Evolutionary conservation across 1,284 basidiomycete genomes (phyloP), one percentile per base, ranked within the genome.

Genomic region (Austroboletus olivaceoglutinosus): DNA sequence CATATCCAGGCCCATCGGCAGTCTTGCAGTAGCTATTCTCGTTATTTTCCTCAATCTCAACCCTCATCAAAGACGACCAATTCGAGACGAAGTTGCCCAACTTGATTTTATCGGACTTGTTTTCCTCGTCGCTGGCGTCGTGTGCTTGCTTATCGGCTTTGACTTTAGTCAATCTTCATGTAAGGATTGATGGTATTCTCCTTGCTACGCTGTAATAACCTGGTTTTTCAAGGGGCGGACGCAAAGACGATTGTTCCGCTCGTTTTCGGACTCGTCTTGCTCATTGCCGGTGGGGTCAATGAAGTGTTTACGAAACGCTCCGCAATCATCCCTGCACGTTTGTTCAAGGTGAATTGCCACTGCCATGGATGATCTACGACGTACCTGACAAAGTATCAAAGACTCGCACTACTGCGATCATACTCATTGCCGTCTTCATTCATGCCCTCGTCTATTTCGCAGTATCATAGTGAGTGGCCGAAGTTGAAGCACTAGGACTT

Each of bases 41-140:
- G 86, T 91, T 62, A 81, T 89, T 66, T 90, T 86, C 72, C 80
- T 97, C 43, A 87, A 93, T 58, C 76, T 96, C 33, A 92, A 94
- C 56, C 86, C 88, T 0, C 84, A 81, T 56, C 69, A 80, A 51
- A 77, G 78, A 10, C 76, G 77, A 45, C 74, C 82, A 0, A 65
- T 88, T 46, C 70, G 70, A 13, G 69, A 89, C 55, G 83, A 91
- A 60, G 61, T 81, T n/a, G 60, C 65, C 9, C 80, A 88, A 49
- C 91, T 94, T 58, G 92, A 94, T 68, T 90, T 90, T 57, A 34
- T 85, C 36, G 91, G 91, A 2, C 76, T 92, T 3, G 48, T 77
- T 27, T 74, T 92, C 30, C 76, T 97, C 48, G 81, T 95, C 47
- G 70, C 70, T 2, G 88, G 89, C 0, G 81, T 91, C n/a, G 76